Evolutionary conservation across 371 early-diverging fungal genomes (phyloP).

Genomic region (Mucor plumbeus): DNA sequence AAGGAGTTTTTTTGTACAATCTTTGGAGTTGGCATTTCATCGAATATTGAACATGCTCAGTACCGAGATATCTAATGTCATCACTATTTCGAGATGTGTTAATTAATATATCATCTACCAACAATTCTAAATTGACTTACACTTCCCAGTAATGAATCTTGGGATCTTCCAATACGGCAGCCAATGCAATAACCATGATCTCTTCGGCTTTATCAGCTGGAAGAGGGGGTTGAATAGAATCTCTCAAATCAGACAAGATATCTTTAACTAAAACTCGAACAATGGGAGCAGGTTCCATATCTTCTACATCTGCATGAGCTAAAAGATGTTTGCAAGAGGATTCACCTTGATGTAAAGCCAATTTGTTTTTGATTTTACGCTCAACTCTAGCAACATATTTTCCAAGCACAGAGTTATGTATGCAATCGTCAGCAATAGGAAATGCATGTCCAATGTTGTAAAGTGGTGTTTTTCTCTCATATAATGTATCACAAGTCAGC

Average conservation of each 20-base stretch:
- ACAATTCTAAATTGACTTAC: conserved; percentile 12
- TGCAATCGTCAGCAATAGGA: conserved; percentile 33
- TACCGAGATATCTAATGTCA: conserved; percentile 14
- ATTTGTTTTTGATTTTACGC: conserved; percentile 16
- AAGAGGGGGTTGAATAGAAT: not conserved
- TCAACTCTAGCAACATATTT: conserved; percentile 22
- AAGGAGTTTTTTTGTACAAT: conserved; percentile 9
- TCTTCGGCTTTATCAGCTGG: conserved; percentile 15
- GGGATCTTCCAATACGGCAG: conserved; percentile 21
- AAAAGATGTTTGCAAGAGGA: conserved; percentile 13
- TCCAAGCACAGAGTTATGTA: conserved; percentile 21
- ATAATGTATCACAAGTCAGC: conserved; percentile 24
- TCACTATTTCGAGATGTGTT: not conserved
- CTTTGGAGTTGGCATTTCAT: not conserved
- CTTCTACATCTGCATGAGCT: not conserved
- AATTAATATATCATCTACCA: not conserved
- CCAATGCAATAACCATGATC: conserved; percentile 21
- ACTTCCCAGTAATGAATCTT: conserved; percentile 18
- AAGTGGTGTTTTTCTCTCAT: conserved; percentile 21
- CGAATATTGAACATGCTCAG: not conserved
- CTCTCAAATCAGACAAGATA: conserved; percentile 10
- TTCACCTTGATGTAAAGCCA: conserved; percentile 26
- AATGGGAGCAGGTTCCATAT: not conserved
- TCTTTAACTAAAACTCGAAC: conserved; percentile 4
- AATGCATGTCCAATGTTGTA: conserved; percentile 19